A percentile compares a stretch with the other conserved stretches of the same genome.
Evolutionary conservation across 306 rosid species (phyloP).

Genomic region (Dalbergia cochinchinensis): DNA sequence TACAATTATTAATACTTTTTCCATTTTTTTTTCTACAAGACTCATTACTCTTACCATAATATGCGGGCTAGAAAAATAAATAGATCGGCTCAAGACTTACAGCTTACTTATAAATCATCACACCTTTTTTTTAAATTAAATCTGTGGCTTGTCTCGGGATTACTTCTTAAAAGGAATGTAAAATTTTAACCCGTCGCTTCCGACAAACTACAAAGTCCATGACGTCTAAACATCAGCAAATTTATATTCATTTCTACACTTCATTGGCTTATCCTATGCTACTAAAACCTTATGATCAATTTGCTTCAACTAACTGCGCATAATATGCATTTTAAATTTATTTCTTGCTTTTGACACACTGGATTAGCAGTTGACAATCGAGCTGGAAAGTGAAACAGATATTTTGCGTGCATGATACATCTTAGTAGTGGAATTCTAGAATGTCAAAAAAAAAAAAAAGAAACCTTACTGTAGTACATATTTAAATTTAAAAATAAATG

Average conservation of each 20-base stretch:
- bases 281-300: conserved; percentile 23
- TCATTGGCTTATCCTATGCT: neutral
- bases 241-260: conserved; percentile 4
- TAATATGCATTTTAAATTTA: conserved; percentile 18
- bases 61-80: no score
- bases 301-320: conserved; percentile 33
- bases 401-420: neutral
- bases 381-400: conserved; percentile 4
- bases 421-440: no score
- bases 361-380: neutral
- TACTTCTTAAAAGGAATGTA: neutral
- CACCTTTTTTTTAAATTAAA: no score
- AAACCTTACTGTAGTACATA: no score
- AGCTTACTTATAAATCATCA: no score
- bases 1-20: no score
- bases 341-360: conserved; percentile 18
- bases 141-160: neutral
- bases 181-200: neutral
- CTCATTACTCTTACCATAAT: no score
- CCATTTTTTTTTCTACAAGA: no score
- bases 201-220: conserved; percentile 36
- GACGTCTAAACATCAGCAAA: conserved; percentile 35
- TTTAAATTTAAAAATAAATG: neutral
- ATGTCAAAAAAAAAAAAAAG: no score
- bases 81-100: no score